phyloP scores from a whole-genome alignment of 164 flowering plant genomes.

The Akebia trifoliata region DNA sequence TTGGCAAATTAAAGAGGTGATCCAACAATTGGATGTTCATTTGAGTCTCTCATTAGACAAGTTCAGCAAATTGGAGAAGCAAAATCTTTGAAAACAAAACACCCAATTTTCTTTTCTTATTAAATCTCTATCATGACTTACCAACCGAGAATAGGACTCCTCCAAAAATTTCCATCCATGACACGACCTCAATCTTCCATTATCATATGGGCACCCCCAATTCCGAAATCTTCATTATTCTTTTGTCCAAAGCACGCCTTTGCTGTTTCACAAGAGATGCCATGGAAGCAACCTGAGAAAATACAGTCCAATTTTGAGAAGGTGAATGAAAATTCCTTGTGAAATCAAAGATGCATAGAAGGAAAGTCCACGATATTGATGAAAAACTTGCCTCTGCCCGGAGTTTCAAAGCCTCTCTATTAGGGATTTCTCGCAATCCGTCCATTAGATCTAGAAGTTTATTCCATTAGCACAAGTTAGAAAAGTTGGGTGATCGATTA shows the following conservation, averaged over 20 bases:
- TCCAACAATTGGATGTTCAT: no score
- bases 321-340: neutral
- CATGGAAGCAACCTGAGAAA: conserved; percentile 82
- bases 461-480: neutral
- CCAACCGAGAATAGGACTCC: neutral
- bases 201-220: conserved; percentile 67
- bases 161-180: conserved; percentile 1
- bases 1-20: no score
- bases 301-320: neutral
- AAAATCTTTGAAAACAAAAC: no score
- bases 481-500: neutral
- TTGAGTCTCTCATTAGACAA: no score
- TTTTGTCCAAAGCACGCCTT: conserved; percentile 45
- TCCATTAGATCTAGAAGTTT: conserved; percentile 68
- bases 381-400: conserved; percentile 68
- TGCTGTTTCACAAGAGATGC: conserved; percentile 53
- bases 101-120: conserved; percentile 1
- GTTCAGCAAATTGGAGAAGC: no score
- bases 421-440: conserved; percentile 69
- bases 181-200: neutral
- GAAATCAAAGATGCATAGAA: neutral
- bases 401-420: conserved; percentile 79
- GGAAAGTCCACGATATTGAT: neutral
- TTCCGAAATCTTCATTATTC: conserved; percentile 69
- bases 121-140: neutral